phyloP scores from a whole-genome alignment of 352 stramenopile genomes.

The Lagenidium giganteum region DNA sequence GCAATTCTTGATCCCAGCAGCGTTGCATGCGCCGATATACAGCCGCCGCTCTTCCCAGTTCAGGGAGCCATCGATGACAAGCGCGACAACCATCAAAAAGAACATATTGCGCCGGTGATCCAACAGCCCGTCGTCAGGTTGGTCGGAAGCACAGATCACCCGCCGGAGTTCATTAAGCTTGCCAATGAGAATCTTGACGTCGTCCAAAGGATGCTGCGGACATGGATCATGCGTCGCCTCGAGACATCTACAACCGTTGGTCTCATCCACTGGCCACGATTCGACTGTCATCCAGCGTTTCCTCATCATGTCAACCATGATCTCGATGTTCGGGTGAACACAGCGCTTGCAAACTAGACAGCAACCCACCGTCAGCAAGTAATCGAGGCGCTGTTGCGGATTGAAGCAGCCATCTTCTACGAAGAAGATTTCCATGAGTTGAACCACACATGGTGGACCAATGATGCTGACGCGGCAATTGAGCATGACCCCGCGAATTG shows the following conservation, averaged over 20 bases:
- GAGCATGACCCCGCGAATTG: conserved; percentile 30
- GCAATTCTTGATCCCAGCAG: conserved; percentile 25
- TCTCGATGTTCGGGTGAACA: conserved; percentile 50
- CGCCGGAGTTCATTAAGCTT: conserved; percentile 9
- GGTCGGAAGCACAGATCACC: too few species aligned
- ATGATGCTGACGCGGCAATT: conserved; percentile 51
- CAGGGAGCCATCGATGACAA: conserved; percentile 40
- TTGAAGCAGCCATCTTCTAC: conserved; percentile 20
- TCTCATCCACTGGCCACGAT: conserved; percentile 27
- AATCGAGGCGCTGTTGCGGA: conserved; percentile 41
- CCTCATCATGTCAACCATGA: conserved; percentile 43
- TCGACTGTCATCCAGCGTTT: conserved; percentile 28
- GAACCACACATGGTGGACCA: conserved; percentile 28
- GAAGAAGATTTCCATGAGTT: conserved; percentile 30
- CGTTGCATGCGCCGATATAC: conserved; percentile 34
- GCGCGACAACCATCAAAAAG: conserved; percentile 32
- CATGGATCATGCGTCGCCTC: conserved; percentile 10
- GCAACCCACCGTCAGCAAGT: conserved; percentile 37
- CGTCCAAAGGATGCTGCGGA: conserved; percentile 26
- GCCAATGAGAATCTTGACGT: conserved; percentile 23
- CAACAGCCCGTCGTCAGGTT: too few species aligned
- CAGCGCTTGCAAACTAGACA: conserved; percentile 39
- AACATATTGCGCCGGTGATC: conserved; percentile 38
- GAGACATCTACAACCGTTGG: conserved; percentile 29
- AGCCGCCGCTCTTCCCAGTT: conserved; percentile 35